Conservation (phyloP, 75 land plant species). For the Pseudotsuga menziesii region DNA sequence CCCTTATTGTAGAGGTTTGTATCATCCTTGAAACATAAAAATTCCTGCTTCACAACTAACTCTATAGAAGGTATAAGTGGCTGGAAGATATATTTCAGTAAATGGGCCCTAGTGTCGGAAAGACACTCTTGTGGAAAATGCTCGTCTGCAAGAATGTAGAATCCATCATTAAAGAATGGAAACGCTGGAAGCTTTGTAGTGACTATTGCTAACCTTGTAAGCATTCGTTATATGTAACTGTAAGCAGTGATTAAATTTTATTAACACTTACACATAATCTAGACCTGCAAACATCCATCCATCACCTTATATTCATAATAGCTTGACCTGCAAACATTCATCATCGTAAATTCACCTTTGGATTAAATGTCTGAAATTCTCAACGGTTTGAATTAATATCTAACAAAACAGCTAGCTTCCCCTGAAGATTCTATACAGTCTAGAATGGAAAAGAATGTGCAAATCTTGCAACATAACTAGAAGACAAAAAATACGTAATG, state of each 20-base stretch:
- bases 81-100: slow-evolving; percentile 11
- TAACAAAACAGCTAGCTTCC: too few relatives aligned
- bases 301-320: too few relatives aligned
- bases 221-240: too few relatives aligned
- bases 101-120: slow-evolving; percentile 18
- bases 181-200: background rate
- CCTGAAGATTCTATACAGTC: too few relatives aligned
- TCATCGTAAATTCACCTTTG: too few relatives aligned
- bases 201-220: slow-evolving; percentile 7
- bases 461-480: background rate
- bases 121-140: slow-evolving; percentile 27
- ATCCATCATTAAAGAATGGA: background rate
- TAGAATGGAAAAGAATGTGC: too few relatives aligned
- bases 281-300: too few relatives aligned
- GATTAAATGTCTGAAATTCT: too few relatives aligned
- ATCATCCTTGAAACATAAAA: slow-evolving; percentile 12
- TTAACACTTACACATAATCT: background rate
- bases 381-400: background rate
- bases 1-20: slow-evolving; percentile 19
- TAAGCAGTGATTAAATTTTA: background rate
- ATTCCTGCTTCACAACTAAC: background rate
- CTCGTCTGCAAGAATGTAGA: slow-evolving; percentile 40
- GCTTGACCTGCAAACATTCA: too few relatives aligned
- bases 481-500: background rate
- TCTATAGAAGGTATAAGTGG: background rate